These are phyloP conservation scores for Boletus sp. DNA, from an alignment of 768 basidiomycete genomes.

Conservation along the genomic window DNA sequence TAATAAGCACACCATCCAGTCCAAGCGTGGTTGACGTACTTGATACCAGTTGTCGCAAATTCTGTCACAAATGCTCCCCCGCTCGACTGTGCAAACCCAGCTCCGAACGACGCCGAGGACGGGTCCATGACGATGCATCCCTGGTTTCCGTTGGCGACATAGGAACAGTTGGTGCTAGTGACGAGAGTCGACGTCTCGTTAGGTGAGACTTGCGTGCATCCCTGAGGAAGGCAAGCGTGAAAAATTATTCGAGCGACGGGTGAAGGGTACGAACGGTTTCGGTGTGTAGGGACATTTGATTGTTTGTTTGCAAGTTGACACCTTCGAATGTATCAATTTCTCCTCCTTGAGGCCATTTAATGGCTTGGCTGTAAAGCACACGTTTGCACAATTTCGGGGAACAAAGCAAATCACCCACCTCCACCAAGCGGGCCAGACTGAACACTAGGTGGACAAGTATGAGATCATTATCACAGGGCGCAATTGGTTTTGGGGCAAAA, in stretches of 20 bases:
- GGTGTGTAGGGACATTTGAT: slow-evolving; percentile 78
- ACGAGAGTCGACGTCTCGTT: slow-evolving; percentile 51
- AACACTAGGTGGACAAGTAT: slow-evolving; percentile 44
- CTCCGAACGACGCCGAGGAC: slow-evolving; percentile 57
- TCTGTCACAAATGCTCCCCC: slow-evolving; percentile 81
- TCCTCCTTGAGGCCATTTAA: slow-evolving; percentile 60
- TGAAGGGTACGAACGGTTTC: slow-evolving; percentile 37
- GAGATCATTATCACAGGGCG: slow-evolving; percentile 1
- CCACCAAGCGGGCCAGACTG: slow-evolving; percentile 71
- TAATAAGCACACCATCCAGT: not conserved
- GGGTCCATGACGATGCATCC: slow-evolving; percentile 67
- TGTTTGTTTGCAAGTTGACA: slow-evolving; percentile 63
- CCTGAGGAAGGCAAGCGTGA: slow-evolving; percentile 26
- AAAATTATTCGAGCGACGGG: not conserved
- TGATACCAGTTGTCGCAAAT: slow-evolving; percentile 62
- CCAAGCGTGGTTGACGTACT: slow-evolving; percentile 39
- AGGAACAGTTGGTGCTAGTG: slow-evolving; percentile 60
- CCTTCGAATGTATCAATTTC: slow-evolving; percentile 85
- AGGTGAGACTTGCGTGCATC: slow-evolving; percentile 52
- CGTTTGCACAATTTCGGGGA: not conserved
- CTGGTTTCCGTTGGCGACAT: slow-evolving; percentile 51
- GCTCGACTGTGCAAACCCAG: slow-evolving; percentile 58
- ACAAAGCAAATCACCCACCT: slow-evolving; percentile 18
- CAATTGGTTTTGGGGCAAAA: slow-evolving; percentile 7
- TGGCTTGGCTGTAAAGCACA: slow-evolving; percentile 40